Percentiles rank a stretch among this genome's conserved stretches.
Evolutionary conservation across 176 grass and related monocot genomes (phyloP).

Genomic region (Puya raimondii): DNA sequence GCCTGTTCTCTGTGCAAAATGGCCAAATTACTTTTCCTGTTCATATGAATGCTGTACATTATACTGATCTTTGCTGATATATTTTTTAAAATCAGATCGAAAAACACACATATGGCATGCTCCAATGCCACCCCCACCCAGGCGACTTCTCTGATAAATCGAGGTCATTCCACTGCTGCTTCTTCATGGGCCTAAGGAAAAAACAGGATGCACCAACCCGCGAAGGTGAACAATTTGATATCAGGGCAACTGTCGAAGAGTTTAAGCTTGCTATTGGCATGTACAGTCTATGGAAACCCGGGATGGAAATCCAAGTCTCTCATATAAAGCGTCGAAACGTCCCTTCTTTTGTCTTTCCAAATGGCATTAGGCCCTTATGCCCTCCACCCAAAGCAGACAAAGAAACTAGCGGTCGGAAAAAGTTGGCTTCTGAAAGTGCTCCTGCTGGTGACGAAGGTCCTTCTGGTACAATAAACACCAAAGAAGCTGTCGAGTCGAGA

Average conservation of each 20-base stretch:
- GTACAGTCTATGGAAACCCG: slow-evolving; percentile 44
- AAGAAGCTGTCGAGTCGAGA: slow-evolving; percentile 8
- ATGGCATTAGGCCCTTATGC: slow-evolving; percentile 51
- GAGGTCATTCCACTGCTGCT: slow-evolving; percentile 52
- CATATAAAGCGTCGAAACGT: slow-evolving; percentile 80
- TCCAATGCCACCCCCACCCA: slow-evolving; percentile 68
- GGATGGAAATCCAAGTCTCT: slow-evolving; percentile 78
- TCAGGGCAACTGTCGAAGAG: slow-evolving; percentile 76
- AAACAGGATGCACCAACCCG: slow-evolving; percentile 54
- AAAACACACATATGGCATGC: slow-evolving; percentile 50
- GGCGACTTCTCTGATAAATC: slow-evolving; percentile 60
- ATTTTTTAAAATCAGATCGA: slow-evolving; percentile 45
- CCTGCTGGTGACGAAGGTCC: not conserved
- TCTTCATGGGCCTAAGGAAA: slow-evolving; percentile 74
- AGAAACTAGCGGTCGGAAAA: slow-evolving; percentile 24
- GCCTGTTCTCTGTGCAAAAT: too few species aligned
- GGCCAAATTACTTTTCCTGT: too few species aligned
- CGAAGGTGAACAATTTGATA: slow-evolving; percentile 78
- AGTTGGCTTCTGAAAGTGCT: slow-evolving; percentile 16
- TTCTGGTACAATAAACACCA: not conserved
- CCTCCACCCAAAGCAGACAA: slow-evolving; percentile 26
- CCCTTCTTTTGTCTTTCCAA: slow-evolving; percentile 74
- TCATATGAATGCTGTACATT: too few species aligned
- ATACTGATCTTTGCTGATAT: not conserved
- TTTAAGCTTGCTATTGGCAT: slow-evolving; percentile 53